These are phyloP conservation scores for Russula griseocarnosa DNA, from an alignment of 768 basidiomycete species.

Conservation along the genomic window DNA sequence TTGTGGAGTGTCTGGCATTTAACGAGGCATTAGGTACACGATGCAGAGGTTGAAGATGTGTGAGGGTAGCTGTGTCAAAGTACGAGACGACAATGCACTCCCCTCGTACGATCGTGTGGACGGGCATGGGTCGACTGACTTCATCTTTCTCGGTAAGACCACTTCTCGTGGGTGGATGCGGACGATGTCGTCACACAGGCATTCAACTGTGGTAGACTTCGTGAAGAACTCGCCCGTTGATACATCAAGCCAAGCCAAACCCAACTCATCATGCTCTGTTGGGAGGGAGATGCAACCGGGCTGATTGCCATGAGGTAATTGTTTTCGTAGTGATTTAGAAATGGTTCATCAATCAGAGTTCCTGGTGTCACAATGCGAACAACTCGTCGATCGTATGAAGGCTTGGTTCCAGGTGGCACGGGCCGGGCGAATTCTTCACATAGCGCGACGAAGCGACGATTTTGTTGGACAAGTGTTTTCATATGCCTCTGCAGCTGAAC, in stretches of 20 bases:
- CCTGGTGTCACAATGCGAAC: slow-evolving; percentile 88
- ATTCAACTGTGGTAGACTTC: slow-evolving; percentile 50
- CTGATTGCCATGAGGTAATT: slow-evolving; percentile 80
- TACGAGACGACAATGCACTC: slow-evolving; percentile 56
- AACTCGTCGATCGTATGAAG: slow-evolving; percentile 73
- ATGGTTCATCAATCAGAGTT: slow-evolving; percentile 88
- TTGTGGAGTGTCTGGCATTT: neutral
- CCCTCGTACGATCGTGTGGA: slow-evolving; percentile 49
- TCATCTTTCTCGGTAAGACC: slow-evolving; percentile 52
- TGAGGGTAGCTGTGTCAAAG: slow-evolving; percentile 26
- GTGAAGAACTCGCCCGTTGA: slow-evolving; percentile 93
- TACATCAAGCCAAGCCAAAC: slow-evolving; percentile 91
- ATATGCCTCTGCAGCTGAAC: slow-evolving; percentile 81
- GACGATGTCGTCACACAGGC: slow-evolving; percentile 74
- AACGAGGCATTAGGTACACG: slow-evolving; percentile 26
- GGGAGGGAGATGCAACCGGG: neutral
- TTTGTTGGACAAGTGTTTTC: slow-evolving; percentile 77
- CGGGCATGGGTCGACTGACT: slow-evolving; percentile 38
- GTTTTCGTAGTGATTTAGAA: slow-evolving; percentile 80
- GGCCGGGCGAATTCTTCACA: slow-evolving; percentile 83
- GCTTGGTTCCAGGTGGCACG: slow-evolving; percentile 46
- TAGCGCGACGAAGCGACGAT: slow-evolving; percentile 83
- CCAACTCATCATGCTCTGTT: slow-evolving; percentile 35
- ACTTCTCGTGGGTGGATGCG: slow-evolving; percentile 81
- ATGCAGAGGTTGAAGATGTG: neutral